Evolutionary conservation across 805 yeast species (phyloP), one percentile per base, ranked within the genome.

Genomic region (Pichia membranifaciens): DNA sequence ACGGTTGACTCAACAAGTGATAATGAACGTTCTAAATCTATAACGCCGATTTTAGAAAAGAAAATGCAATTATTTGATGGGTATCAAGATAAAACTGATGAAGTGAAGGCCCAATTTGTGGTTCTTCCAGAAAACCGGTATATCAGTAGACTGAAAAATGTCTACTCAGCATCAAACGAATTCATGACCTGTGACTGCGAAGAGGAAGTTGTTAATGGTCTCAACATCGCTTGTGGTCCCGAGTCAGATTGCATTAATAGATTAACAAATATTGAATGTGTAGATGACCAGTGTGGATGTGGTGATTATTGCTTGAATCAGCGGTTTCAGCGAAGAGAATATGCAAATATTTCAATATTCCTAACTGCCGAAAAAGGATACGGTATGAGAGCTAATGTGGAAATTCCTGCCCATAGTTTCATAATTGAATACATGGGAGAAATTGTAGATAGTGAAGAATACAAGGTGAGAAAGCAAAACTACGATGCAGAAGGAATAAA

Each of bases 361-460:
- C 73, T 77, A 53, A 89, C 99, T 1, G 88, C 84, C 47, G 68
- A 71, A 54, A 91, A 91, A 63, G 99, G 99, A 1, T 91, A 77
- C 60, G 99, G 99, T 35, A 79, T 91, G 47, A 74, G 95, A 51
- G 90, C 96, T 0, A 73, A 79, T 48, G 64, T 59, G 4, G 71
- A 68, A 44, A 71, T 93, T 13, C 67, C 73, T 15, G 80, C 77
- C 18, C 79, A 80, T 46, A 70, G 78, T n/a, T 89, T 91, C 60
- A 77, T 91, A 38, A 87, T 86, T 66, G 99, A 91, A 67, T 91
- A 91, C 67, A 79, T 86, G 43, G 99, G 99, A 38, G 98, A 91
- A 64, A 95, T 91, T 33, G 84, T 91, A 32, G 90, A 85, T 61
- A 95, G 88, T 58, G 67, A 69, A 17, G 69, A 78, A n/a, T 93